Base-by-base conservation (phyloP, 2,329 filamentous ascomycete species). In the Trichoderma simmonsii region DNA sequence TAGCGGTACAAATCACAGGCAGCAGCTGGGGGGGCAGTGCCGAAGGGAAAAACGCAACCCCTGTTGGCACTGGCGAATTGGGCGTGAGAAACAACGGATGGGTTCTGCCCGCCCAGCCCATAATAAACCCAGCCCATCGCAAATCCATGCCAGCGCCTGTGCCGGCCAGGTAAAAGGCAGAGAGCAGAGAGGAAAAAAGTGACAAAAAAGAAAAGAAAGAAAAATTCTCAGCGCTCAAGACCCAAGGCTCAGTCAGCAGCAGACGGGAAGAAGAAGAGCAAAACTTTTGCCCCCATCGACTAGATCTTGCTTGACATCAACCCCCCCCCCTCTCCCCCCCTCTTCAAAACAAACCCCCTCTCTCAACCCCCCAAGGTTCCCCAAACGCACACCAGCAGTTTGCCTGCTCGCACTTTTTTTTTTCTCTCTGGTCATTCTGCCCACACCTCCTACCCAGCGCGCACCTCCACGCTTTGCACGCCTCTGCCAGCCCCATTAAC, bases 401-500 rank as follows among this genome's bases (percentile, higher is more conserved):
- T 72, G 60, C 71, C 56, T 71, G 63, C 70, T 69, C 64, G 73
- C 75, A 74, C 72, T 74, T 75, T 75, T 74, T 74, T 61, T 57
- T 57, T 56, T 60, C 18, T 39, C 34, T 12, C 34, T 68, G 54
- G 65, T 68, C 65, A 57, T 74, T 80, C 79, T 77, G 75, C 75
- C 76, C 79, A 81, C 80, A 79, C 80, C 78, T 79, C 80, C 80
- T 74, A 76, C 76, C 78, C 71, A 71, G 70, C 71, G 64, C 68
- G 71, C 71, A 71, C 69, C 71, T 63, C 71, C 76, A 75, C 78
- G 76, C 77, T 79, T 81, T 57, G 79, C 80, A 82, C 81, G 78
- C 81, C 81, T 81, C 81, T 77, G 77, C 76, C 78, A 80, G 77
- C 76, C 78, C 78, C 79, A 81, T 82, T 82, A 82, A 81, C 81